Base-by-base conservation (phyloP, 306 rosid genomes). In the Cucumis melo region DNA sequence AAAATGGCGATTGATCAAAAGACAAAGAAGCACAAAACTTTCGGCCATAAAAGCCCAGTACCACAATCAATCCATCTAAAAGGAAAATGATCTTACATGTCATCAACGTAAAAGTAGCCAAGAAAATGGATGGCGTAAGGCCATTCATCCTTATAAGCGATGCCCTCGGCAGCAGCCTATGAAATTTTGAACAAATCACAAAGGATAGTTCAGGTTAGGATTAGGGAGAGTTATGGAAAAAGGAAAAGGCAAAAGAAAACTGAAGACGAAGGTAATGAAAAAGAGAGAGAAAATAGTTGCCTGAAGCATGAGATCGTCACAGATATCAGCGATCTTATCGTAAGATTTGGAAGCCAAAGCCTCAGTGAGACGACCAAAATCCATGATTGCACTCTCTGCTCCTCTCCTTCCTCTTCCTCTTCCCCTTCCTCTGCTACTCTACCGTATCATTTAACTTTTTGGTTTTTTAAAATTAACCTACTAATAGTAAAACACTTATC, bases 61-160 rank as follows among this genome's bases (percentile, higher is more conserved):
- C 10, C 50, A 21, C 7, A 17, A 64, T 16, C 20, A 38, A 64
- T 38, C 50, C 15, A 36, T 9, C 75, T 23, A 71, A 44, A 48
- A 23, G 59, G 42, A 71, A 48, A 48, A 48, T 8, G 42, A 20
- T 56, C 75, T 27, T 88, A 89, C 98, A 85, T 87, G 84, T 93
- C 97, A 51, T 89, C 85, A 36, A 83, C 84, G 73, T 88, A 93
- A 82, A 87, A 58, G 86, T 86, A 87, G 78, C 85, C 84, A 54
- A 93, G 89, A 61, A 93, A 88, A 84, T 91, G 98, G 89, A 86
- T 82, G 21, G 90, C 77, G 81, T 89, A 88, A 53, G 98, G 98
- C 97, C 97, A 91, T 13, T 89, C 87, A 24, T 91, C 92, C 77
- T 88, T 88, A 75, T 79, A 93, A 66, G 87, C 70, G 82, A 88